Evolutionary conservation across 352 stramenopile genomes (phyloP), one percentile per base, ranked within the genome.

Genomic region (Globisporangium cederbergense): DNA sequence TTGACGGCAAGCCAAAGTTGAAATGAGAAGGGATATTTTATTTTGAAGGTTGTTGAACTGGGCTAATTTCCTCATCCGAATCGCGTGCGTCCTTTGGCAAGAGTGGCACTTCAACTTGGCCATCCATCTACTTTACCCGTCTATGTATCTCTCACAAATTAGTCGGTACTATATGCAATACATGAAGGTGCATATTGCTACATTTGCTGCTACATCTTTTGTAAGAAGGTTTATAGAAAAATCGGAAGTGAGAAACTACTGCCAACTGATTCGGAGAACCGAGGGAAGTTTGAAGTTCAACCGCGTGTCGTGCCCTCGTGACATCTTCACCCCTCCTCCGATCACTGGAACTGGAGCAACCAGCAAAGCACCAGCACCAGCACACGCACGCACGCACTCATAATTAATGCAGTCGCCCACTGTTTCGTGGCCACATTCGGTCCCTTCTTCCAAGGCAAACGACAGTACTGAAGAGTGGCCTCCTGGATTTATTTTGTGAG

Each of bases 281-380:
- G 32, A 22, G 34, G 34, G n/a, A 59, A 45, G 34, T 59, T 59
- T 59, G 53, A 59, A 59, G 53, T 59, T 59, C 53, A 59, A 59
- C 49, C 6, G 22, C 9, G 3, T 28, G 49, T 54, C 25, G 49
- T 38, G 20, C 16, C 13, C 20, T 54, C 25, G 49, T 22, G 11
- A n/a, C 8, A 4, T 11, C 9, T 11, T 43, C 38, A 32, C 4
- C 46, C 34, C 20, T 11, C 25, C 9, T 58, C 30, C 52, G 52
- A 58, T 45, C 52, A 47, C 53, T 59, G 34, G 38, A 45, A 47
- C 53, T 28, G 25, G 25, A 28, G 25, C 25, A 28, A 45, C 22
- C 34, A 38, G 34, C 34, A 28, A 28, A 28, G 25, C 25, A 28
- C 25, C 25, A 28, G 25, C 25, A 28, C 22, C 22, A 25, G 22